Conservation (phyloP, 2,329 filamentous ascomycete species). For the Botrytis galanthina region DNA sequence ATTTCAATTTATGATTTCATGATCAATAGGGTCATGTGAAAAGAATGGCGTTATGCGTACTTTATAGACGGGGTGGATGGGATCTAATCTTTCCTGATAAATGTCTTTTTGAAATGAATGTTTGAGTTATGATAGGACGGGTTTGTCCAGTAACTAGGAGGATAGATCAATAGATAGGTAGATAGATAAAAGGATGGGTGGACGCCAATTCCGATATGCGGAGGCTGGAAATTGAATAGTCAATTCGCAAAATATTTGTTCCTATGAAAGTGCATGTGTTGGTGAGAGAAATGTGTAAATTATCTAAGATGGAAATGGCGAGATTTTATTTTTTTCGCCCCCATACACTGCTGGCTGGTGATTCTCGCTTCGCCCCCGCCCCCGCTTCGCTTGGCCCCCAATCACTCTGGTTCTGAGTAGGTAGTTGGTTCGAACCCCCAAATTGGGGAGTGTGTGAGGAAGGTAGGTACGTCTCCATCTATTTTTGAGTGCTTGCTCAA, state of each 20-base stretch:
- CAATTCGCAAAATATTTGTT: neutral
- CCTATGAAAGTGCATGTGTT: no score
- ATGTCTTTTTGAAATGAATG: constrained; percentile 8
- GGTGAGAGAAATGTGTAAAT: neutral
- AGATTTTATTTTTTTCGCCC: no score
- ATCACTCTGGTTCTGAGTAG: no score
- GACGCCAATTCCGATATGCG: neutral
- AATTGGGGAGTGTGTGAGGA: no score
- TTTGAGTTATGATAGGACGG: constrained; percentile 1
- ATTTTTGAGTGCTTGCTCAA: neutral
- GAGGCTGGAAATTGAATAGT: neutral
- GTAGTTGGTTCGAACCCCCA: no score
- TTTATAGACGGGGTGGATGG: constrained; percentile 15
- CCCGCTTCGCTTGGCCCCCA: no score
- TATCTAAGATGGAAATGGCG: no score
- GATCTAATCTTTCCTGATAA: neutral
- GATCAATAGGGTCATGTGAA: constrained; percentile 7
- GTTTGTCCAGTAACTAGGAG: constrained; percentile 1
- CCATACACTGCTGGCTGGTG: no score
- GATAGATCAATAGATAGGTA: constrained; percentile 14
- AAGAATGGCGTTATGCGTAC: constrained; percentile 12
- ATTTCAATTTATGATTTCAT: constrained; percentile 4
- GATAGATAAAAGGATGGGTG: neutral
- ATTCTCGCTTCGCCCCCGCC: neutral
- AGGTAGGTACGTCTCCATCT: neutral